Base-by-base conservation (phyloP, 192 early-diverging fungal genomes). In the Chytriomyces confervae region DNA sequence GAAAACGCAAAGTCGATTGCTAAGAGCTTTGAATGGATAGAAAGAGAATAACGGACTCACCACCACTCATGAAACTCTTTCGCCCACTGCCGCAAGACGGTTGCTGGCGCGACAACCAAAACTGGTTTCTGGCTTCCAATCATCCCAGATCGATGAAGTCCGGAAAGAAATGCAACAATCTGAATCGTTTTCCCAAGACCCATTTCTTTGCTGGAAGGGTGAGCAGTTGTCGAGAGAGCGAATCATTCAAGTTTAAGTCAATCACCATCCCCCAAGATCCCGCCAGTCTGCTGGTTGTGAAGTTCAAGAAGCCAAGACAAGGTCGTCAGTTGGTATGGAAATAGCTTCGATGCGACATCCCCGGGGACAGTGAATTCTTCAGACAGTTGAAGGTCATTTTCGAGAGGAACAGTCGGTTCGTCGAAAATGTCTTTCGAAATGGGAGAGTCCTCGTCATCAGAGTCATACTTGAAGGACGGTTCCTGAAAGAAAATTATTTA, bases 141-240 rank as follows among this genome's bases (percentile, higher is more conserved):
- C 51, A 92, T 69, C 7, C 79, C 78, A 6, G 95, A 96, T 76
- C 93, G 90, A 62, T 88, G 85, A 53, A 98, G 83, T 8, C 93
- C 90, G 6, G 92, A 90, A 23, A 98, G 83, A 72, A 95, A 97
- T 20, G 94, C 83, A 46, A 94, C 92, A 5, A 95, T 86, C 77
- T 98, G 97, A 46, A 97, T 90, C 0, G 97, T 98, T 72, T 98
- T 98, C 9, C 97, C 97, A 1, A 97, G 80, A 1, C 95, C 96
- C 91, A 92, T 69, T 67, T 77, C n/a, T 36, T 36, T 36, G 36
- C 4, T 36, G 36, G 2, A 36, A 36, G 4, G 13, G 16, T 29
- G 64, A 18, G 9, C 7, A 3, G 72, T 50, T 69, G 82, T n/a
- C n/a, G 50, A 64, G 46, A 63, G 61, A 27, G 13, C 48, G 36